Evolutionary conservation across 1,284 basidiomycete species (phyloP).

Genomic region (Pseudozyma sp.): DNA sequence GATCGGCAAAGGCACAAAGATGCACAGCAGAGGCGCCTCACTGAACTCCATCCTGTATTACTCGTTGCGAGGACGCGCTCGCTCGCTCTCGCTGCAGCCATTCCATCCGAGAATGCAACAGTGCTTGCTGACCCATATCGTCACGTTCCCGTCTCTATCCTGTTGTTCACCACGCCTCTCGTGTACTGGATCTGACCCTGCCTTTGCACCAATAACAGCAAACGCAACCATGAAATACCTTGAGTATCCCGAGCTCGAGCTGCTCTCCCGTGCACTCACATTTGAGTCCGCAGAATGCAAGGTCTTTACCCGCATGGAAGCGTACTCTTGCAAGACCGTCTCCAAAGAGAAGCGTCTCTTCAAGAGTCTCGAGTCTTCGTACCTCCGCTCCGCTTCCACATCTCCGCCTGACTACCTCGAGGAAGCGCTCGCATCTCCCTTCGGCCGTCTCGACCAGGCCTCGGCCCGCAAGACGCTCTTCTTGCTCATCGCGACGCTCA

Average conservation of each 20-base stretch:
- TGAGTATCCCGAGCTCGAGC: conserved; percentile 82
- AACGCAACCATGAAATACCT: conserved; percentile 83
- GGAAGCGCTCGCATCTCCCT: conserved; percentile 63
- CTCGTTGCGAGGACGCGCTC: neutral
- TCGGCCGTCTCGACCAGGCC: conserved; percentile 71
- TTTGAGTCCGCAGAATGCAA: conserved; percentile 82
- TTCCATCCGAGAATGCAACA: conserved; percentile 16
- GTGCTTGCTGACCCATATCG: conserved; percentile 25
- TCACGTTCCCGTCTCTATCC: conserved; percentile 11
- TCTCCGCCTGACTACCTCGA: conserved; percentile 65
- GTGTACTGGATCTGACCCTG: neutral
- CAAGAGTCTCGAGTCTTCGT: conserved; percentile 76
- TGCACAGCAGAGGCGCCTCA: neutral
- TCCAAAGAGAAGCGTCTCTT: conserved; percentile 96
- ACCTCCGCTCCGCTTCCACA: conserved; percentile 60
- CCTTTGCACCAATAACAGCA: neutral
- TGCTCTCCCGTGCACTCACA: conserved; percentile 82
- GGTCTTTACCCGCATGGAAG: conserved; percentile 92
- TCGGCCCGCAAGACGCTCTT: conserved; percentile 86
- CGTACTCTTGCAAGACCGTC: conserved; percentile 97
- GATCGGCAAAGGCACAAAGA: neutral
- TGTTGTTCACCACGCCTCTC: neutral
- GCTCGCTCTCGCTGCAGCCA: neutral
- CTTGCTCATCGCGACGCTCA: conserved; percentile 94
- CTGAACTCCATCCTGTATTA: conserved; percentile 1